Conservation (phyloP, 768 basidiomycete genomes). For the Cystofilobasidium capitatum region DNA sequence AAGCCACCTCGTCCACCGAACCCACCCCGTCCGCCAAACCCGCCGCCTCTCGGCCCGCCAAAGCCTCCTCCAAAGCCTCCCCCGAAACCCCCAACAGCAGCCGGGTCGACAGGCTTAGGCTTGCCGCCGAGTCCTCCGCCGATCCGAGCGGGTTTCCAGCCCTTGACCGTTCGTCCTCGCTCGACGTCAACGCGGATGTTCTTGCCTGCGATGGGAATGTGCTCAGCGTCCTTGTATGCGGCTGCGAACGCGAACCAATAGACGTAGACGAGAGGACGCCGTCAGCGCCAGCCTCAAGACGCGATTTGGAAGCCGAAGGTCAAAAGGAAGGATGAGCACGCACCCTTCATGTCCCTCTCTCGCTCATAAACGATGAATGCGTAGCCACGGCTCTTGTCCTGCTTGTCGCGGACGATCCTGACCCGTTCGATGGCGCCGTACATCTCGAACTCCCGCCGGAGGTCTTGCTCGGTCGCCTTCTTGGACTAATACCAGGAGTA, state of each 20-base stretch:
- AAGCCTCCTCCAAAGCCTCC: slow-evolving; percentile 17
- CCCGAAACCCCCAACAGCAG: slow-evolving; percentile 33
- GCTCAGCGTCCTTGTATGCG: slow-evolving; percentile 98
- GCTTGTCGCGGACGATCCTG: slow-evolving; percentile 83
- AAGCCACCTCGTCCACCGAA: slow-evolving; percentile 8
- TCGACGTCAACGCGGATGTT: slow-evolving; percentile 96
- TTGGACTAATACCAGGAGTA: slow-evolving; percentile 56
- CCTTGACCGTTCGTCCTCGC: slow-evolving; percentile 91
- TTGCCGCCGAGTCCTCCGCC: slow-evolving; percentile 96
- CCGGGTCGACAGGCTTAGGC: slow-evolving; percentile 57
- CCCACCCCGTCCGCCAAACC: slow-evolving; percentile 22
- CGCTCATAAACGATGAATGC: slow-evolving; percentile 97
- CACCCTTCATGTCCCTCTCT: slow-evolving; percentile 99
- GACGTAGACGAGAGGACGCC: neutral
- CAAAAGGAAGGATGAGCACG: slow-evolving; percentile 15
- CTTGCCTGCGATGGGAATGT: slow-evolving; percentile 90
- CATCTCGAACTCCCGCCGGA: slow-evolving; percentile 88
- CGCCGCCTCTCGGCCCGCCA: slow-evolving; percentile 22
- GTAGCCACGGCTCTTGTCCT: slow-evolving; percentile 76
- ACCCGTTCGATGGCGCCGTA: slow-evolving; percentile 93
- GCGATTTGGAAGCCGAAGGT: neutral
- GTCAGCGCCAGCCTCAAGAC: slow-evolving; percentile 2
- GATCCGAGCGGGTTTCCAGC: slow-evolving; percentile 92
- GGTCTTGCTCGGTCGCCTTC: slow-evolving; percentile 78
- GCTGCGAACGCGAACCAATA: slow-evolving; percentile 31